Conservation (phyloP, 225 moss, liverwort and hornwort species). For the Bryoerythrophyllum caledonicum region DNA sequence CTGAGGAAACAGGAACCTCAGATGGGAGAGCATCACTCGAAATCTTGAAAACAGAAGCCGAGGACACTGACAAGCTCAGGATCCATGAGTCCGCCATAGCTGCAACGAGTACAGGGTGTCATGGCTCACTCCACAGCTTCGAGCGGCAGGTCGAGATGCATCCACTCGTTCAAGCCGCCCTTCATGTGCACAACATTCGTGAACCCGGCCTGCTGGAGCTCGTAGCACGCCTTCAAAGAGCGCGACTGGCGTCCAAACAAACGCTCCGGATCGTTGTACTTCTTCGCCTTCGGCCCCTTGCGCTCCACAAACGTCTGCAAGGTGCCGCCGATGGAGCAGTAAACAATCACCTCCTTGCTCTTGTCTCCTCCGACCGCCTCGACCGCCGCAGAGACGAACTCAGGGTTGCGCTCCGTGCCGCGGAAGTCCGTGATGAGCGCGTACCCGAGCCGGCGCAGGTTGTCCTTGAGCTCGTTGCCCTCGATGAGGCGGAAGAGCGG, state of each 20-base stretch:
- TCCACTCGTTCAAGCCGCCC: slow-evolving; percentile 70
- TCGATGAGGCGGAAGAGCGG: slow-evolving; percentile 80
- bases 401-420: slow-evolving; percentile 89
- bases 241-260: slow-evolving; percentile 81
- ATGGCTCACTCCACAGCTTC: slow-evolving; percentile 13
- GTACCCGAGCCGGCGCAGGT: slow-evolving; percentile 75
- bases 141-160: slow-evolving; percentile 54
- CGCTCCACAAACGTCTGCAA: slow-evolving; percentile 76
- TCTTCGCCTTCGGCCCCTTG: slow-evolving; percentile 81
- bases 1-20: not conserved
- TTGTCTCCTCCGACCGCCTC: slow-evolving; percentile 70
- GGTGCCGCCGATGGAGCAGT: slow-evolving; percentile 85
- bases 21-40: no score
- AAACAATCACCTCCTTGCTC: slow-evolving; percentile 59
- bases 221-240: slow-evolving; percentile 81
- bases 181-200: slow-evolving; percentile 60
- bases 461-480: slow-evolving; percentile 75
- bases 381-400: slow-evolving; percentile 56
- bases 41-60: no score
- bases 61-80: no score
- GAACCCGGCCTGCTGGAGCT: slow-evolving; percentile 86
- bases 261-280: slow-evolving; percentile 75
- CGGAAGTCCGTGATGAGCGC: slow-evolving; percentile 78
- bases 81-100: no score
- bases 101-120: no score